Conservation (phyloP, 192 early-diverging fungal species). For the Allomyces macrogynus region DNA sequence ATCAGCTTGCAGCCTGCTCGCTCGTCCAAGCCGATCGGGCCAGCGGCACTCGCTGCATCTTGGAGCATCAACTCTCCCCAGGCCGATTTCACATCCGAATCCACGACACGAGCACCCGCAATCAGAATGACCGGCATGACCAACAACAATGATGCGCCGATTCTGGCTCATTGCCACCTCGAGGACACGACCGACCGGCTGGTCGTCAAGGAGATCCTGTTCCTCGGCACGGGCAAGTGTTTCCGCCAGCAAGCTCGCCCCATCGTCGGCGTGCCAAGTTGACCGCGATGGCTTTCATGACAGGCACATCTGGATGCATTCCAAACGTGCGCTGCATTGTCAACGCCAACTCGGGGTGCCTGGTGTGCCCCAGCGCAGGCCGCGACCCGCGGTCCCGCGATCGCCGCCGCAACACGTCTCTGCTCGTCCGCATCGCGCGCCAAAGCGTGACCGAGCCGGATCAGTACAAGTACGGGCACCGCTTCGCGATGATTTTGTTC, state of each 20-base stretch:
- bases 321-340: neutral
- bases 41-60: too few species aligned
- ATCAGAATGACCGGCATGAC: too few species aligned
- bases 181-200: neutral
- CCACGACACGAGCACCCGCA: too few species aligned
- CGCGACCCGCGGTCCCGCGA: neutral
- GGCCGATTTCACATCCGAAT: too few species aligned
- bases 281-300: neutral
- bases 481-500: neutral
- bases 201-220: neutral
- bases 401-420: neutral
- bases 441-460: neutral
- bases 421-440: neutral
- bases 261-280: neutral
- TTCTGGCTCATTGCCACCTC: too few species aligned
- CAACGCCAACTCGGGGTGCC: neutral
- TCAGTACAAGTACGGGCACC: neutral
- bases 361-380: neutral
- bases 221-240: neutral
- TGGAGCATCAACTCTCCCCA: too few species aligned
- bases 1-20: too few species aligned
- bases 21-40: too few species aligned
- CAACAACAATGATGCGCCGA: too few species aligned
- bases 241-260: neutral
- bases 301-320: neutral